Evolutionary conservation across 768 basidiomycete genomes (phyloP).

Genomic region (Mycena filopes): DNA sequence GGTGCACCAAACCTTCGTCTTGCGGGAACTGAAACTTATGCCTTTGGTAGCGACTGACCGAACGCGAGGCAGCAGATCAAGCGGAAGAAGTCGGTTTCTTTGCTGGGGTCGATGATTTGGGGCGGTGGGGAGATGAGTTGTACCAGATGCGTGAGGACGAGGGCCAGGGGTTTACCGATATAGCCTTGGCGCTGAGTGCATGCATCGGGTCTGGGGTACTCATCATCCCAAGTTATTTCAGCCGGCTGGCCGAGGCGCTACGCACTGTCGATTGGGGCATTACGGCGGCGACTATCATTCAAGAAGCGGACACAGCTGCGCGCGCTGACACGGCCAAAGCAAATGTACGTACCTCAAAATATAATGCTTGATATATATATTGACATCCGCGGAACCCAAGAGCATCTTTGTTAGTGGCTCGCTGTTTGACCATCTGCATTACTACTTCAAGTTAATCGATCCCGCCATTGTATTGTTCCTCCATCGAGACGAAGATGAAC

Average conservation of each 20-base stretch:
- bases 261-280: background rate
- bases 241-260: background rate
- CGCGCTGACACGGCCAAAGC: background rate
- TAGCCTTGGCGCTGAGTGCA: background rate
- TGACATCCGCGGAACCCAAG: background rate
- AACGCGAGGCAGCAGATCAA: background rate
- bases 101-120: background rate
- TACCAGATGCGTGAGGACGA: conserved; percentile 3
- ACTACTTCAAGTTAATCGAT: background rate
- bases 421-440: background rate
- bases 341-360: background rate
- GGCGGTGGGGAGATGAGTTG: background rate
- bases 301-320: background rate
- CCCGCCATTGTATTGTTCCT: background rate
- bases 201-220: background rate
- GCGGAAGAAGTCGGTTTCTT: background rate
- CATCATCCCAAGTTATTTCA: background rate
- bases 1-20: background rate
- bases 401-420: background rate
- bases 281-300: background rate
- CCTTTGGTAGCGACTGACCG: background rate
- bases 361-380: background rate
- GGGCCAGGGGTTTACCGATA: background rate
- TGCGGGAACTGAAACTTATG: background rate
- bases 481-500: background rate